A percentile compares a stretch with the other conserved stretches of the same genome.
phyloP scores from a whole-genome alignment of 2,329 filamentous ascomycete genomes.

The Talaromyces marneffei region DNA sequence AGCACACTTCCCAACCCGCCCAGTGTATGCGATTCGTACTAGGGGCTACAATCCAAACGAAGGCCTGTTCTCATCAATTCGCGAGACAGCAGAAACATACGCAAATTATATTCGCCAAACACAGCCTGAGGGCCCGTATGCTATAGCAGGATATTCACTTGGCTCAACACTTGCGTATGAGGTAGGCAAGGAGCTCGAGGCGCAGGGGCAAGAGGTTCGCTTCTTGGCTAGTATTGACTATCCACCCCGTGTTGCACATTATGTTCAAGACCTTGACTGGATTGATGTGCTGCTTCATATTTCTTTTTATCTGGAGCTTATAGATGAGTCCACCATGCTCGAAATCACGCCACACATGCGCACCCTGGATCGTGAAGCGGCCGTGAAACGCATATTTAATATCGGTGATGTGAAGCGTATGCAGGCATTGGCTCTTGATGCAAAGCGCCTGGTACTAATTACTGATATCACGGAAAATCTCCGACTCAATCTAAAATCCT shows the following conservation, averaged over 20 bases:
- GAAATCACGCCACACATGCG: constrained; percentile 25
- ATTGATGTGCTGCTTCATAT: constrained; percentile 35
- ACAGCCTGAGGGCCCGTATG: constrained; percentile 47
- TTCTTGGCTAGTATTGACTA: constrained; percentile 39
- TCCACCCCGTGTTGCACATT: constrained; percentile 41
- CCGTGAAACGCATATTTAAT: background rate
- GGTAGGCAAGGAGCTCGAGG: constrained; percentile 41
- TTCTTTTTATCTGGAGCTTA: constrained; percentile 35
- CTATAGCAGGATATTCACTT: constrained; percentile 46
- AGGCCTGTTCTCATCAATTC: constrained; percentile 29
- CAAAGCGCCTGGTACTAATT: constrained; percentile 18
- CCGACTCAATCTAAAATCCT: constrained; percentile 30
- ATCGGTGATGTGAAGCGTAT: background rate
- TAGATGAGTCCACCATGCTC: constrained; percentile 14
- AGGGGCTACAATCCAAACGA: constrained; percentile 28
- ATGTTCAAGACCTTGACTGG: constrained; percentile 37
- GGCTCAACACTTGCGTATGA: constrained; percentile 47
- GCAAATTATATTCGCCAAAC: constrained; percentile 28
- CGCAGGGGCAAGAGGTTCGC: constrained; percentile 28
- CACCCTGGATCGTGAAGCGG: background rate
- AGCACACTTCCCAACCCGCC: constrained; percentile 28
- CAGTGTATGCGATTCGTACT: constrained; percentile 45
- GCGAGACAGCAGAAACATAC: constrained; percentile 39
- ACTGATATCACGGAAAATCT: constrained; percentile 25
- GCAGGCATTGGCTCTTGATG: constrained; percentile 24